Evolutionary conservation across 2,329 filamentous ascomycete species (phyloP).

Genomic region (Salinomyces thailandicus): DNA sequence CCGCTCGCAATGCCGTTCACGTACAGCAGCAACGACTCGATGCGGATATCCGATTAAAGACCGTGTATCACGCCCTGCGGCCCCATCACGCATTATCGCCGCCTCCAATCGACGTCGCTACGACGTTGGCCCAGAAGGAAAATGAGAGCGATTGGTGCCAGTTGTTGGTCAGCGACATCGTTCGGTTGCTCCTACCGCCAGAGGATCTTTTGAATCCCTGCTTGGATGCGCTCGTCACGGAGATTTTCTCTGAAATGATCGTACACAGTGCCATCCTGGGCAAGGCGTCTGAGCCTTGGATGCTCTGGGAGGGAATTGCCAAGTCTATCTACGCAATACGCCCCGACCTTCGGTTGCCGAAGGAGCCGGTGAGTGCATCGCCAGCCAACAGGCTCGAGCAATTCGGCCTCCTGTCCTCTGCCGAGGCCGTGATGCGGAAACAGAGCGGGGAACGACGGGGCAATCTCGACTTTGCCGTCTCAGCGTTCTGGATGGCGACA

Average conservation of each 20-base stretch:
- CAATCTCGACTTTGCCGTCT: slow-evolving; percentile 9
- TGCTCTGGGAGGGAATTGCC: slow-evolving; percentile 74
- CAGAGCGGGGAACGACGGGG: slow-evolving; percentile 2
- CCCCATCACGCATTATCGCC: slow-evolving; percentile 74
- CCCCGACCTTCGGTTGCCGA: slow-evolving; percentile 22
- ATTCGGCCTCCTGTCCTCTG: slow-evolving; percentile 43
- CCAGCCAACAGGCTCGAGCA: slow-evolving; percentile 41
- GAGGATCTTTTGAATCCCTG: slow-evolving; percentile 86
- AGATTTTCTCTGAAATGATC: slow-evolving; percentile 84
- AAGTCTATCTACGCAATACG: slow-evolving; percentile 48
- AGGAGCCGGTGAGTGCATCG: slow-evolving; percentile 13
- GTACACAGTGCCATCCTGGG: slow-evolving; percentile 71
- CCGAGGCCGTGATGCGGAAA: slow-evolving; percentile 13
- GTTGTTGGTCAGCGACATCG: slow-evolving; percentile 68
- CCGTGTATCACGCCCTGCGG: slow-evolving; percentile 68
- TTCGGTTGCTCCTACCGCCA: slow-evolving; percentile 77
- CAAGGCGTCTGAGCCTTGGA: slow-evolving; percentile 76
- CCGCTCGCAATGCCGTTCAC: slow-evolving; percentile 5
- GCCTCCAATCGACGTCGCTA: slow-evolving; percentile 44
- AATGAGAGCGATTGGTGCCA: slow-evolving; percentile 81
- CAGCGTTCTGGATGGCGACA: slow-evolving; percentile 38
- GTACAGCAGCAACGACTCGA: neutral
- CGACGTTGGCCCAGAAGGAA: slow-evolving; percentile 49
- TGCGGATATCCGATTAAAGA: slow-evolving; percentile 8
- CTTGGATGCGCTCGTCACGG: slow-evolving; percentile 69